Percentiles rank a stretch among this genome's conserved stretches.
Conservation (phyloP, 345 rosid species). For the Alliaria petiolata region DNA sequence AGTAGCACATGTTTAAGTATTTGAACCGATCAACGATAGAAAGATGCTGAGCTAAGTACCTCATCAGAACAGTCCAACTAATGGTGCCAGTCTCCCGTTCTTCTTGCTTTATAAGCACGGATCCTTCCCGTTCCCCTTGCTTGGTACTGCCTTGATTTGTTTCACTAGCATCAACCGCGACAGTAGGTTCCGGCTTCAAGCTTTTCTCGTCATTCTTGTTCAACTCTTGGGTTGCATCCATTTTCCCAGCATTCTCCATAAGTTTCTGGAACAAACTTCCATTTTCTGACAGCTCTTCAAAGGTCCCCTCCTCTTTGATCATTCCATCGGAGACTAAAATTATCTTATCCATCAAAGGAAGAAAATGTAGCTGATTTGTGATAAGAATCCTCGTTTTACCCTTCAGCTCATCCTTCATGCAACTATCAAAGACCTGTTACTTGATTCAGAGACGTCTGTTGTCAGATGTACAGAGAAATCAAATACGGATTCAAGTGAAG, state of each 20-base stretch:
- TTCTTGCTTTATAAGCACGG: slow-evolving; percentile 84
- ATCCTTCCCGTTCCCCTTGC: slow-evolving; percentile 52
- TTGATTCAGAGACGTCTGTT: slow-evolving; percentile 1
- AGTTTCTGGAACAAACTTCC: slow-evolving; percentile 73
- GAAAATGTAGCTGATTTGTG: slow-evolving; percentile 96
- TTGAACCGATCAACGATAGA: background rate
- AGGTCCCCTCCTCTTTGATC: slow-evolving; percentile 88
- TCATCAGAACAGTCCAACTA: slow-evolving; percentile 74
- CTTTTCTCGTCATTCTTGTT: slow-evolving; percentile 24
- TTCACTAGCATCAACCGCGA: slow-evolving; percentile 21
- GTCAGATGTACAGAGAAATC: background rate
- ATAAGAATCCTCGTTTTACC: slow-evolving; percentile 88
- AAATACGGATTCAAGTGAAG: background rate
- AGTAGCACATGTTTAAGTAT: background rate
- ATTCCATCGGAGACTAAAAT: slow-evolving; percentile 70
- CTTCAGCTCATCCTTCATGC: slow-evolving; percentile 73
- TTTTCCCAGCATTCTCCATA: slow-evolving; percentile 96
- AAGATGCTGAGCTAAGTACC: slow-evolving; percentile 39
- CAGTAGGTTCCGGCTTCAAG: slow-evolving; percentile 39
- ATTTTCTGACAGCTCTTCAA: slow-evolving; percentile 69
- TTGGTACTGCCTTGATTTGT: slow-evolving; percentile 25
- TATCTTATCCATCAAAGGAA: slow-evolving; percentile 80
- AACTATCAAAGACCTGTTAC: slow-evolving; percentile 78
- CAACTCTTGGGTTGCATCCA: slow-evolving; percentile 60
- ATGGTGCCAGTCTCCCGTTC: slow-evolving; percentile 92